Evolutionary conservation across 495 filamentous ascomycete genomes (phyloP).

Genomic region (Annulohypoxylon stygium): DNA sequence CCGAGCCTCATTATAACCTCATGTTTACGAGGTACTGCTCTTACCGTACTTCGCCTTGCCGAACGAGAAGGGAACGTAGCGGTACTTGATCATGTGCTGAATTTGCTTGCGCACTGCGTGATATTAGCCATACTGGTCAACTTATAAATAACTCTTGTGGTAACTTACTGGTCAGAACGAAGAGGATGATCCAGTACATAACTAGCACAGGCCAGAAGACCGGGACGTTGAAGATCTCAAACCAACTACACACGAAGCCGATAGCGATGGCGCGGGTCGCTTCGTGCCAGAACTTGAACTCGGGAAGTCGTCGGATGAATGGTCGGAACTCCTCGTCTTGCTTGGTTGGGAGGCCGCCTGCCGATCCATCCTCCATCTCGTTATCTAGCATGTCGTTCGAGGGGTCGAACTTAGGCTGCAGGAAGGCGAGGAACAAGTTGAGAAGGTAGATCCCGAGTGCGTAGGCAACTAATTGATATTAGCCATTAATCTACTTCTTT

Average conservation of each 20-base stretch:
- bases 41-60: constrained; percentile 87
- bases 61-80: constrained; percentile 95
- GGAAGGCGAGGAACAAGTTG: constrained; percentile 98
- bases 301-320: constrained; percentile 93
- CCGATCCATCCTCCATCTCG: constrained; percentile 92
- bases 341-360: constrained; percentile 86
- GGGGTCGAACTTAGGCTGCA: constrained; percentile 98
- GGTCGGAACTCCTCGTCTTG: constrained; percentile 97
- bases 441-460: constrained; percentile 98
- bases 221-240: constrained; percentile 91
- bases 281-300: constrained; percentile 99
- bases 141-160: background rate
- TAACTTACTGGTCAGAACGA: constrained; percentile 89
- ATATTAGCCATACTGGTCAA: constrained; percentile 42
- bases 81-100: constrained; percentile 99
- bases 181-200: constrained; percentile 97
- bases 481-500: constrained; percentile 11
- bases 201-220: constrained; percentile 99
- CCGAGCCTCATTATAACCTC: background rate
- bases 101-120: constrained; percentile 93
- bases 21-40: constrained; percentile 59
- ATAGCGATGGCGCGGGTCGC: constrained; percentile 89
- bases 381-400: constrained; percentile 91
- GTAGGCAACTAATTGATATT: constrained; percentile 80
- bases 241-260: constrained; percentile 91